phyloP scores from a whole-genome alignment of 2,329 filamentous ascomycete species.

The Talaromyces atroroseus region DNA sequence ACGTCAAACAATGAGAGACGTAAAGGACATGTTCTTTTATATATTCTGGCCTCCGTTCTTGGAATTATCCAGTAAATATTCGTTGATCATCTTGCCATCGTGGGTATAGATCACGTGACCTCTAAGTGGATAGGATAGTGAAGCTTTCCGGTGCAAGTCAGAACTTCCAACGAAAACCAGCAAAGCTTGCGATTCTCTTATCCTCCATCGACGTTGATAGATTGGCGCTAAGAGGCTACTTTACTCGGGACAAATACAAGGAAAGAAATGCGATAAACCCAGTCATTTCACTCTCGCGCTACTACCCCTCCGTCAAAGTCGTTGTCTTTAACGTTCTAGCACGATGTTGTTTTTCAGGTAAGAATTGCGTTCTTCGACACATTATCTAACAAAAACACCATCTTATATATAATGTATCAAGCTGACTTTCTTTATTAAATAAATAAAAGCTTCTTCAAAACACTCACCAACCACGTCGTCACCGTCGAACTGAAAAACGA shows the following conservation, averaged over 20 bases:
- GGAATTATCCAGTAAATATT: too few species aligned
- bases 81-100: too few species aligned
- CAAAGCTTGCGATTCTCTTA: background rate
- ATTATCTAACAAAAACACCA: background rate
- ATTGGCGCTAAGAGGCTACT: background rate
- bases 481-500: slow-evolving; percentile 99
- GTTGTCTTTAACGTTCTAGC: background rate
- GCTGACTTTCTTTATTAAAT: background rate
- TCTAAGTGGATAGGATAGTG: background rate
- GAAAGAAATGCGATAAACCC: background rate
- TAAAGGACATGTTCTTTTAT: too few species aligned
- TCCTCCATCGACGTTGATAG: background rate
- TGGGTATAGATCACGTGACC: background rate
- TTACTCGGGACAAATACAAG: background rate
- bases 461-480: slow-evolving; percentile 92
- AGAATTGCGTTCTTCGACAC: background rate
- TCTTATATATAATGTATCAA: background rate
- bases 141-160: background rate
- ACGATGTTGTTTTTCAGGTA: slow-evolving; percentile 52
- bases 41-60: too few species aligned
- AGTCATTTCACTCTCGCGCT: background rate
- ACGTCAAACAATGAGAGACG: too few species aligned
- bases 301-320: background rate
- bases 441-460: slow-evolving; percentile 95
- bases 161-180: background rate